phyloP scores from a whole-genome alignment of 75 land plant species.

The Cunninghamia lanceolata region DNA sequence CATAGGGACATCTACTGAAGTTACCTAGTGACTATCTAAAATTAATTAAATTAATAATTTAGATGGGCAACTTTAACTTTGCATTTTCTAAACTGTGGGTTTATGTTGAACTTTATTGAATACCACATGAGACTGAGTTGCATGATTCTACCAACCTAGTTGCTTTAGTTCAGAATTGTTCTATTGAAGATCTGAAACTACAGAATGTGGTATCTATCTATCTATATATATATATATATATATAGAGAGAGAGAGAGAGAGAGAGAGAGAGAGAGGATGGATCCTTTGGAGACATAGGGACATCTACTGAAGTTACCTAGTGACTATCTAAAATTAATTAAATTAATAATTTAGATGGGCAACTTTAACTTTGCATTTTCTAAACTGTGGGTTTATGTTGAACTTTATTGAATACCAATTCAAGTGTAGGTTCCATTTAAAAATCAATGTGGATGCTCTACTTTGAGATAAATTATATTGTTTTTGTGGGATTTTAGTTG shows the following conservation, averaged over 20 bases:
- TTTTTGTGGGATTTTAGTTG: neutral
- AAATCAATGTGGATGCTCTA: neutral
- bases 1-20: too few species aligned
- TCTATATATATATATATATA: too few species aligned
- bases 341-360: neutral
- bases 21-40: neutral
- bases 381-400: neutral
- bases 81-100: neutral
- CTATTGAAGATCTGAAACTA: too few species aligned
- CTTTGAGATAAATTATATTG: neutral
- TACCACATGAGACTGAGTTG: neutral
- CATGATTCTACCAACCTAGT: neutral
- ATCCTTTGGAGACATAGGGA: too few species aligned
- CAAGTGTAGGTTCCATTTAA: neutral
- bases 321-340: neutral
- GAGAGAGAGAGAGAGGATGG: too few species aligned
- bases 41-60: neutral
- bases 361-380: neutral
- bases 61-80: neutral
- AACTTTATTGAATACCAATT: neutral
- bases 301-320: neutral
- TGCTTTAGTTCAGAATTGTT: neutral
- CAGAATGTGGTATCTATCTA: too few species aligned
- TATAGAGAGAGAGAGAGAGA: too few species aligned
- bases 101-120: neutral